Conservation (phyloP, 306 rosid genomes). For the Lathyrus aphaca region DNA sequence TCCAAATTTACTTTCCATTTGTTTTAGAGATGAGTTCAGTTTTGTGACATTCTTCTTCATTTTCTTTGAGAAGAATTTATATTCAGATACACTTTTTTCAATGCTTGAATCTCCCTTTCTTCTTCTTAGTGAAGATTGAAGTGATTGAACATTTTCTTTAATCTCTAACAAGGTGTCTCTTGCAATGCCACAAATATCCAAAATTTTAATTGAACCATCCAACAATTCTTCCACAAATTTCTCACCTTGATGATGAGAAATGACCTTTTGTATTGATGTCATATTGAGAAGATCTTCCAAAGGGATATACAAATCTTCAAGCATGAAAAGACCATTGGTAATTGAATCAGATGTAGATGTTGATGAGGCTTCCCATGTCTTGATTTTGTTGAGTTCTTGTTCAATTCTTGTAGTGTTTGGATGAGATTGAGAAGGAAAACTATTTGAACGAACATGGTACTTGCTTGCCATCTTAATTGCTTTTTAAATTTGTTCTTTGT, state of each 20-base stretch:
- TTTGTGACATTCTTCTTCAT: conserved; percentile 59
- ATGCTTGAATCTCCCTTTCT: conserved; percentile 60
- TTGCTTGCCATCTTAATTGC: conserved; percentile 45
- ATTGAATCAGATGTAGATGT: conserved; percentile 50
- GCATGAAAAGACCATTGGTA: conserved; percentile 43
- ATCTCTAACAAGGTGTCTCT: conserved; percentile 56
- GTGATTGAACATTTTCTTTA: conserved; percentile 55
- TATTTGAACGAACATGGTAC: conserved; percentile 55
- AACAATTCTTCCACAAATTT: conserved; percentile 54
- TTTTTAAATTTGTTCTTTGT: conserved; percentile 2
- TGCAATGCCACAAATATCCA: conserved; percentile 67
- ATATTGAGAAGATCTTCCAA: conserved; percentile 62
- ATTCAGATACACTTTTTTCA: conserved; percentile 48
- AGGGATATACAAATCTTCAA: conserved; percentile 56
- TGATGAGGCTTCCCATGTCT: conserved; percentile 43
- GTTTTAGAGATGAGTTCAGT: conserved; percentile 45
- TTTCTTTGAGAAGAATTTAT: conserved; percentile 48
- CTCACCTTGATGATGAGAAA: conserved; percentile 49
- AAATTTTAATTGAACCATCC: conserved; percentile 62
- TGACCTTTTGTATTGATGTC: conserved; percentile 57
- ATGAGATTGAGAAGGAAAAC: conserved; percentile 73
- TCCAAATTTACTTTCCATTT: conserved; percentile 48
- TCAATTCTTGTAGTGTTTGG: conserved; percentile 54
- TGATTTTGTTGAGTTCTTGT: conserved; percentile 54
- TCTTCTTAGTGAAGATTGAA: conserved; percentile 67